Conservation (phyloP, 345 rosid genomes). For the Clausena lansium region DNA sequence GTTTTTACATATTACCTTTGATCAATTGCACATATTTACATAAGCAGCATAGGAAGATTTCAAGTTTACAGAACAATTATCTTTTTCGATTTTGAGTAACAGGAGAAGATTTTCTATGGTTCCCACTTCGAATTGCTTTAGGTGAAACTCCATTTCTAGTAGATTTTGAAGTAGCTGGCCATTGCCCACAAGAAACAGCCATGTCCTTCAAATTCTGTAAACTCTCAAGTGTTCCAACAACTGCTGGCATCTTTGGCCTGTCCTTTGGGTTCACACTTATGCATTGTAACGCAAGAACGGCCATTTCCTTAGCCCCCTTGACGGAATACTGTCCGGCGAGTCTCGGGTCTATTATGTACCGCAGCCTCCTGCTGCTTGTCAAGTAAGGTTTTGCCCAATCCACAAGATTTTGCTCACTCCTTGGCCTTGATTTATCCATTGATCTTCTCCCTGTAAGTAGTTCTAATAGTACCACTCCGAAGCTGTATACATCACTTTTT, state of each 20-base stretch:
- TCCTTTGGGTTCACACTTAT: conserved; percentile 79
- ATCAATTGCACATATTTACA: not conserved
- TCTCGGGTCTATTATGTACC: conserved; percentile 70
- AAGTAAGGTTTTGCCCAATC: conserved; percentile 86
- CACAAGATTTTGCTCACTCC: conserved; percentile 73
- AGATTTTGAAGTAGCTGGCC: conserved; percentile 48
- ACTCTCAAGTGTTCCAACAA: conserved; percentile 63
- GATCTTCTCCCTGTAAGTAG: conserved; percentile 83
- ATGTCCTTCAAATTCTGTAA: conserved; percentile 65
- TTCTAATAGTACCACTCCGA: conserved; percentile 86
- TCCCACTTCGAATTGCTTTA: conserved; percentile 26
- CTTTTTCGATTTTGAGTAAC: conserved; percentile 28
- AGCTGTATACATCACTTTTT: conserved; percentile 86
- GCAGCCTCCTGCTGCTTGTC: conserved; percentile 62
- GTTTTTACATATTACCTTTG: not conserved
- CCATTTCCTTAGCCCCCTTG: conserved; percentile 82
- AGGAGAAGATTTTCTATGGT: conserved; percentile 42
- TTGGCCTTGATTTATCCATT: conserved; percentile 63
- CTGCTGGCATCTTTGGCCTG: conserved; percentile 73
- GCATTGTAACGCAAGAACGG: conserved; percentile 62
- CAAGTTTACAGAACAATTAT: conserved; percentile 1
- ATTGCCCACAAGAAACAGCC: conserved; percentile 71
- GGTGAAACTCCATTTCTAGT: conserved; percentile 31
- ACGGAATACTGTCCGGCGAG: conserved; percentile 81
- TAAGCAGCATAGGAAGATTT: not conserved